phyloP scores from a whole-genome alignment of 2,329 filamentous ascomycete species.

The Trichoderma aggressivum region DNA sequence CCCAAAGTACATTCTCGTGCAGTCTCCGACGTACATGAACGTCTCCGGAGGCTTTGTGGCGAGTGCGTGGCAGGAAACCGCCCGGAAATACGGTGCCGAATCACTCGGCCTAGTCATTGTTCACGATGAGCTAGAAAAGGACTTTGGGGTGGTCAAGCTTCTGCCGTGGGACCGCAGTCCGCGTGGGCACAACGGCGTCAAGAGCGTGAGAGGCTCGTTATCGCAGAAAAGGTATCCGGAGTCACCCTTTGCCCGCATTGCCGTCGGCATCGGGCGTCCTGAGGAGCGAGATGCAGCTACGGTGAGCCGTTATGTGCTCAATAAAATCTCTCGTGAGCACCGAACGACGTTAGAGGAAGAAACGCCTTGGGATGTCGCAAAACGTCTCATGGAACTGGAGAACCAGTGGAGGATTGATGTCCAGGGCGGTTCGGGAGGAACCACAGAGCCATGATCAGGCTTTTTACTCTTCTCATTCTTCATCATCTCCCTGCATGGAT shows the following conservation, averaged over 20 bases:
- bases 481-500: not conserved
- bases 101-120: conserved; percentile 64
- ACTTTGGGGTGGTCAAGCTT: conserved; percentile 64
- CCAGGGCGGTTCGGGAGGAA: not conserved
- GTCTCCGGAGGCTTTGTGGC: conserved; percentile 69
- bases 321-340: conserved; percentile 57
- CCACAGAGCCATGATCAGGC: not conserved
- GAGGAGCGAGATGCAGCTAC: conserved; percentile 60
- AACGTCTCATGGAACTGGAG: conserved; percentile 47
- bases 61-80: conserved; percentile 59
- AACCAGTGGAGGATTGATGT: conserved; percentile 33
- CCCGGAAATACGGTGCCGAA: conserved; percentile 37
- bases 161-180: conserved; percentile 61
- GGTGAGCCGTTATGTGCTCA: conserved; percentile 76
- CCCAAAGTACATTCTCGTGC: conserved; percentile 62
- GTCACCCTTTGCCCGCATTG: conserved; percentile 57
- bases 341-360: conserved; percentile 48
- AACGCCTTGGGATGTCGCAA: conserved; percentile 50
- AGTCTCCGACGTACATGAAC: conserved; percentile 82
- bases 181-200: conserved; percentile 72
- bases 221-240: conserved; percentile 39
- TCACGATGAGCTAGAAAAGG: conserved; percentile 82
- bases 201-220: conserved; percentile 58
- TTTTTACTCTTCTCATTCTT: not conserved
- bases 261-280: conserved; percentile 85